Conservation (phyloP, 129 eudicot species). For the Tanacetum coccineum region DNA sequence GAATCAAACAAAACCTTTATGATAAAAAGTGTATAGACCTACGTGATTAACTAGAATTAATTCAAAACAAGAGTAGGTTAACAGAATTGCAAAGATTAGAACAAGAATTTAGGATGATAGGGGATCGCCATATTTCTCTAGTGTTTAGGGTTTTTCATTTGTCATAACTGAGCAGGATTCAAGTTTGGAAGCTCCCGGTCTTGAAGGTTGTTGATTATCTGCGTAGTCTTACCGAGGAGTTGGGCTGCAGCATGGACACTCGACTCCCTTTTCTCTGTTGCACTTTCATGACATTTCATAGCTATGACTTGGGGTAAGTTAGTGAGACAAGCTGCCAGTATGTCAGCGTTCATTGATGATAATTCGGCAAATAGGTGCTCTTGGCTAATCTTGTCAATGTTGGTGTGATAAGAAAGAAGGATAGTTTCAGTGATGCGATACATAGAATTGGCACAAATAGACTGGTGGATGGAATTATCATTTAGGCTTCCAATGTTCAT, state of each 20-base stretch:
- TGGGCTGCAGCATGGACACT: conserved; percentile 30
- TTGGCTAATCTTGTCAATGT: background rate
- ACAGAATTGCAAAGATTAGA: no score
- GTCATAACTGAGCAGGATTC: background rate
- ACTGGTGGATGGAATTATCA: conserved; percentile 16
- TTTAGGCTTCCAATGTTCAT: background rate
- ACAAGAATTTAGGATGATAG: no score
- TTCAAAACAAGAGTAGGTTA: no score
- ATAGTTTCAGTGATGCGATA: conserved; percentile 31
- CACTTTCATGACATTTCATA: conserved; percentile 30
- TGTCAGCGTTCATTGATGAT: conserved; percentile 28
- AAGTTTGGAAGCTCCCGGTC: conserved; percentile 14
- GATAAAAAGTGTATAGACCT: no score
- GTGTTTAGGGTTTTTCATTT: no score
- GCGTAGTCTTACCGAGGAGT: conserved; percentile 35
- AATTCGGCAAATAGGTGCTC: conserved; percentile 21
- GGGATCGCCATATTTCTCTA: no score
- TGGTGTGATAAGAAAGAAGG: background rate
- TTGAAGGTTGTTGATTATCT: conserved; percentile 20
- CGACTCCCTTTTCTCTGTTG: conserved; percentile 30
- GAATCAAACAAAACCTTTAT: no score
- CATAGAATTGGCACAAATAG: conserved; percentile 43
- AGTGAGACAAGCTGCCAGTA: conserved; percentile 33
- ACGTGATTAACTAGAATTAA: no score
- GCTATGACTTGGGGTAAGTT: conserved; percentile 35